Evolutionary conservation across 2,329 filamentous ascomycete species (phyloP).

Genomic region (Colletotrichum trifolii): DNA sequence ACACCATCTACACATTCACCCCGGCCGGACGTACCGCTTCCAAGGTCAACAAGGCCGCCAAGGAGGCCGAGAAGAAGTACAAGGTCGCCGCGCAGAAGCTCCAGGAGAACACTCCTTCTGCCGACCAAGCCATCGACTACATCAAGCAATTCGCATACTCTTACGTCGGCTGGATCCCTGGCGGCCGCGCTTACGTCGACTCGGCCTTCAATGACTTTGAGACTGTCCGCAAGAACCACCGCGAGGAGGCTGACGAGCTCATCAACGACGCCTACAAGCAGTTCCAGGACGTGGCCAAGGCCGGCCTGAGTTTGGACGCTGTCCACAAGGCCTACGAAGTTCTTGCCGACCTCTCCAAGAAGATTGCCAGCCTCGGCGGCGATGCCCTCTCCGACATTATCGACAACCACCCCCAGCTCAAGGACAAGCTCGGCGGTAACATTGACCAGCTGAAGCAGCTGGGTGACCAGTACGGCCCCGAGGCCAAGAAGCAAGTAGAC

Average conservation of each 20-base stretch:
- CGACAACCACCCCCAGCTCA: slow-evolving; percentile 78
- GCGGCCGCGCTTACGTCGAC: slow-evolving; percentile 76
- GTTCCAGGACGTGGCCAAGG: slow-evolving; percentile 69
- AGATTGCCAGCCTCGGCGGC: slow-evolving; percentile 69
- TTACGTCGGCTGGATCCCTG: slow-evolving; percentile 79
- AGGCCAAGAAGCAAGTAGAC: slow-evolving; percentile 81
- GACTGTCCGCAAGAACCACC: slow-evolving; percentile 73
- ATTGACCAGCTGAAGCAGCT: slow-evolving; percentile 76
- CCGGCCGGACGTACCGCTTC: slow-evolving; percentile 54
- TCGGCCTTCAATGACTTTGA: slow-evolving; percentile 77
- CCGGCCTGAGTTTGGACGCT: slow-evolving; percentile 70
- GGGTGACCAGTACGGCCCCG: slow-evolving; percentile 76
- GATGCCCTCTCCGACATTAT: slow-evolving; percentile 74
- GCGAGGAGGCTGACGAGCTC: slow-evolving; percentile 76
- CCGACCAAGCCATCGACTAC: slow-evolving; percentile 74
- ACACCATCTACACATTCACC: slow-evolving; percentile 56
- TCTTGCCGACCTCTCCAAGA: slow-evolving; percentile 69
- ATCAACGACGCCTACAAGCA: slow-evolving; percentile 75
- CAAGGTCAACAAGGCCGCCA: slow-evolving; percentile 58
- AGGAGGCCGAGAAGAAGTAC: slow-evolving; percentile 70
- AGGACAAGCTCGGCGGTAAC: slow-evolving; percentile 77
- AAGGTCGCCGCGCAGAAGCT: slow-evolving; percentile 69
- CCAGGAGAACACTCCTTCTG: slow-evolving; percentile 70
- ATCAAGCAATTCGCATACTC: slow-evolving; percentile 74
- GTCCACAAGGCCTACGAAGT: slow-evolving; percentile 71